Evolutionary conservation across 805 yeast genomes (phyloP), one percentile per base, ranked within the genome.

Genomic region (Candida nemodendra): DNA sequence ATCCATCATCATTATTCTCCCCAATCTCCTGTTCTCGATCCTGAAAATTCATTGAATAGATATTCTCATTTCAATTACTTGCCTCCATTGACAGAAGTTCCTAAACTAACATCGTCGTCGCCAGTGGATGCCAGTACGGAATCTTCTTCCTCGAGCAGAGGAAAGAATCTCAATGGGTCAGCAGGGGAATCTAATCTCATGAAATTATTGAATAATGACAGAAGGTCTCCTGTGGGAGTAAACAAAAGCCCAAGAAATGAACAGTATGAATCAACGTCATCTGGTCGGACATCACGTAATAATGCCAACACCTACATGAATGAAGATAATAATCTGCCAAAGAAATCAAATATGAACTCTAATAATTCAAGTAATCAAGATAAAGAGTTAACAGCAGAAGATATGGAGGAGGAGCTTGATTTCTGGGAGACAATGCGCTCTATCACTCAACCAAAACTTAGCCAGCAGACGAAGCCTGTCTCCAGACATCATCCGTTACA

Each of bases 1-100:
- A 79, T 84, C 31, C 91, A 85, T 59, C 86, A 86, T 56, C 89
- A 84, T 60, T 81, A 83, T 59, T 69, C 72, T 6, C 72, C 77
- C 2, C 72, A 71, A 28, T 43, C 64, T 3, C 39, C 64, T 9
- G 37, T 59, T 18, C 31, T 66, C 15, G 76, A 73, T 37, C 76
- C 78, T 4, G 83, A 78, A 37, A 62, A 78, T 4, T 76, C 74
- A 24, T 62, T 79, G 2, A 69, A 74, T 30, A 62, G 90, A 54
- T 75, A 68, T 41, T 80, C 80, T 33, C 93, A 84, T 64, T 84
- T 84, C 66, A 83, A 82, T 56, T 82, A 81, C 50, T 61, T 84
- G 18, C 87, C 90, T 11, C 83, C 89, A 2, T 57, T 75, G 44
- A 77, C 84, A 5, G 83, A 79, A 43, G 83, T 78, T 33, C 93